These are phyloP conservation scores for Exophiala sideris DNA, from an alignment of 2,329 filamentous ascomycete species.

Conservation along the genomic window DNA sequence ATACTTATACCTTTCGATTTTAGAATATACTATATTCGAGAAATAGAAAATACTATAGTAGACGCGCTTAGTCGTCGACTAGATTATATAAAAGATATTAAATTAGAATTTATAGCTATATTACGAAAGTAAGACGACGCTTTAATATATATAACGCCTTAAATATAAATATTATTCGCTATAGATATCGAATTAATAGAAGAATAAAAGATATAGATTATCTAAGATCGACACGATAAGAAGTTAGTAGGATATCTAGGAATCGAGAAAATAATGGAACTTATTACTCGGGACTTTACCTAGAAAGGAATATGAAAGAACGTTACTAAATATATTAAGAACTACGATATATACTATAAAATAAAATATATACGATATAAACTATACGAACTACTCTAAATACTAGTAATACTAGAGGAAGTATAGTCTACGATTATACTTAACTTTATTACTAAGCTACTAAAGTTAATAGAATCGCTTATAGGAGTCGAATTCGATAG, in stretches of 20 bases:
- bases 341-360: conserved; percentile 8
- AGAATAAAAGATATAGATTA: conserved; percentile 7
- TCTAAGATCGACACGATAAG: conserved; percentile 5
- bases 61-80: conserved; percentile 7
- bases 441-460: conserved; percentile 9
- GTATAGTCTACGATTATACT: neutral
- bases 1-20: too few species aligned
- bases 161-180: neutral
- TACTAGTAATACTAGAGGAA: neutral
- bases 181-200: neutral
- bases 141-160: too few species aligned
- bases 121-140: too few species aligned
- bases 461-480: conserved; percentile 6
- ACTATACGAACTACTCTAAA: conserved; percentile 1
- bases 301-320: conserved; percentile 11
- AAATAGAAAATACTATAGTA: too few species aligned
- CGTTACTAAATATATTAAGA: conserved; percentile 10
- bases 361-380: conserved; percentile 10
- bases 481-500: conserved; percentile 1
- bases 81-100: conserved; percentile 14
- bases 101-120: conserved; percentile 1
- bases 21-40: too few species aligned
- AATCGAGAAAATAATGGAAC: conserved; percentile 15
- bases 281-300: conserved; percentile 6
- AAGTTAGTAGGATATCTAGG: conserved; percentile 5